Evolutionary conservation across 495 filamentous ascomycete species (phyloP).

Genomic region (Mycothermus thermophilus): DNA sequence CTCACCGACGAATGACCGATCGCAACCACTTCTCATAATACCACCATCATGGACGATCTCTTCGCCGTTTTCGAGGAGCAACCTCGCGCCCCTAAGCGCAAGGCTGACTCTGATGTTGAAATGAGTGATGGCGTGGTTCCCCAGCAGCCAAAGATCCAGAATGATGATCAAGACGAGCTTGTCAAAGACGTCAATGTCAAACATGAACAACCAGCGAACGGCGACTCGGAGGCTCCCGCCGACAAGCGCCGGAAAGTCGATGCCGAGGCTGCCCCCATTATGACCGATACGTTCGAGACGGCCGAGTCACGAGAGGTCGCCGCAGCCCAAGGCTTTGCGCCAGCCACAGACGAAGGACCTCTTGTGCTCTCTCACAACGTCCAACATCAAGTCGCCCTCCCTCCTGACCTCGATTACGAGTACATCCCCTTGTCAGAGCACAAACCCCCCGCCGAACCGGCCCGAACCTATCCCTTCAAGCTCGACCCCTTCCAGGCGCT

Average conservation of each 20-base stretch:
- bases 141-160: neutral
- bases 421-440: slow-evolving; percentile 89
- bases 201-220: slow-evolving; percentile 6
- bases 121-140: slow-evolving; percentile 29
- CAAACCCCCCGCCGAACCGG: slow-evolving; percentile 69
- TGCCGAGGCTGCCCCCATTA: slow-evolving; percentile 60
- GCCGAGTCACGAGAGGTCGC: slow-evolving; percentile 82
- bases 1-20: too few species aligned
- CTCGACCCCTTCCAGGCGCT: slow-evolving; percentile 95
- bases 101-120: slow-evolving; percentile 57
- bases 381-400: slow-evolving; percentile 91
- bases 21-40: too few species aligned
- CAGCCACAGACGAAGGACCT: slow-evolving; percentile 42
- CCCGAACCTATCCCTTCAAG: slow-evolving; percentile 70
- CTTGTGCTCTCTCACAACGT: slow-evolving; percentile 91
- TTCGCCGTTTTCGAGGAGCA: slow-evolving; percentile 74
- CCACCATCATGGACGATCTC: slow-evolving; percentile 75
- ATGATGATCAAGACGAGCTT: slow-evolving; percentile 1
- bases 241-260: slow-evolving; percentile 65
- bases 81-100: slow-evolving; percentile 52
- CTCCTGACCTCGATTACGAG: slow-evolving; percentile 66
- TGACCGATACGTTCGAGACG: slow-evolving; percentile 93
- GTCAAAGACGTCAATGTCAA: slow-evolving; percentile 3
- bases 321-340: slow-evolving; percentile 66
- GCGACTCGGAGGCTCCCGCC: slow-evolving; percentile 3